These are phyloP conservation scores for Carex pumila DNA, from an alignment of 176 grass and related monocot genomes.

Conservation along the genomic window DNA sequence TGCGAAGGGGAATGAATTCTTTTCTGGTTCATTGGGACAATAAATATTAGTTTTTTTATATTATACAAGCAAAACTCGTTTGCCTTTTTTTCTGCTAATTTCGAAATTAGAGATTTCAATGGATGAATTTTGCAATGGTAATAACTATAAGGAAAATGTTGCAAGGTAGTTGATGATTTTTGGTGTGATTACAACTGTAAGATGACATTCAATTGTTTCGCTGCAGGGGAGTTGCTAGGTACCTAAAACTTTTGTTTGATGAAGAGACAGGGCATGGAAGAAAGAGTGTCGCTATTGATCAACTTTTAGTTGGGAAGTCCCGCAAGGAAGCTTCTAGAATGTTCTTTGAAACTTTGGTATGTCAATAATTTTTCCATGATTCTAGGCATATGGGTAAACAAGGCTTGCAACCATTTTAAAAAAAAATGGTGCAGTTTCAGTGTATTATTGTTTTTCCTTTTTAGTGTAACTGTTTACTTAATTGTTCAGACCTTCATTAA, in stretches of 20 bases:
- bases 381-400: background rate
- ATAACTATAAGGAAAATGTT: background rate
- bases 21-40: background rate
- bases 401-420: background rate
- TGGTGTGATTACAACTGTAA: background rate
- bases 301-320: conserved; percentile 58
- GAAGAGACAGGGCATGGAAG: conserved; percentile 67
- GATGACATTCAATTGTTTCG: background rate
- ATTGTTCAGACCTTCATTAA: background rate
- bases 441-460: background rate
- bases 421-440: background rate
- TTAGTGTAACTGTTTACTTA: background rate
- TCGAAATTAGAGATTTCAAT: background rate
- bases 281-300: conserved; percentile 70
- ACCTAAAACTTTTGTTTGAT: conserved; percentile 81
- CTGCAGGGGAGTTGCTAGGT: conserved; percentile 77
- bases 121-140: background rate
- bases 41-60: background rate
- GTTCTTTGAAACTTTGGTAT: conserved; percentile 99
- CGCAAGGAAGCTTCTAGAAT: conserved; percentile 98
- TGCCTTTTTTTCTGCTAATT: background rate
- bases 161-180: background rate
- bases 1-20: background rate
- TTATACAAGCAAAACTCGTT: background rate
- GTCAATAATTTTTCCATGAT: background rate